Evolutionary conservation across 495 filamentous ascomycete genomes (phyloP), one percentile per base, ranked within the genome.

Genomic region (Podospora fimiseda): DNA sequence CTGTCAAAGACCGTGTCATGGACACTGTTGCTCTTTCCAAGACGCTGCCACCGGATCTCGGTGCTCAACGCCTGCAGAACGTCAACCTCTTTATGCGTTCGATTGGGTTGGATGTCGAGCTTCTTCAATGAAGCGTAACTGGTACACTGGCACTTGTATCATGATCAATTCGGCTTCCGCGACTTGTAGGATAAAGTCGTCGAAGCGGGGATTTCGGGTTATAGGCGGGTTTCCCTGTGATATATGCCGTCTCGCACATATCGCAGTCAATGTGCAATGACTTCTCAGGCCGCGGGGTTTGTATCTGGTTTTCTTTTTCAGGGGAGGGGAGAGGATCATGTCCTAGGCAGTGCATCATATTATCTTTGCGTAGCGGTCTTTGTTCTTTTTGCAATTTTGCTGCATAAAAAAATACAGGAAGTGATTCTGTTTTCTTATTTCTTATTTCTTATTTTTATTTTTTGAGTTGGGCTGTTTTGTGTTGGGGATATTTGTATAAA

Each of bases 61-160:
- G 85, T 15, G 82, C 79, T 59, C 80, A 85, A 64, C 84, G 90
- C 50, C 75, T 94, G 43, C 84, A 84, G 52, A 92, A 96, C 64
- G 94, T 98, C 58, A 97, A 98, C 69, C 73, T 98, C 23, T 98
- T 98, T 67, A 96, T 98, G 92, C 82, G 89, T 56, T 93, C 92
- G 48, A 97, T 98, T 67, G 94, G 93, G 3, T 77, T 98, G 60
- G 94, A 97, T 74, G 93, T 98, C 30, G 93, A 96, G 60, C 74
- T 96, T 53, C 83, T 98, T 57, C 85, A 87, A 64, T 95, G 62
- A 81, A 52, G 50, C 23, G 20, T 8, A 42, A n/a, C 39, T 8
- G 14, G 39, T 37, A 8, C n/a, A 8, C n/a, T 37, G 8, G 33
- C 8, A 8, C 33, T 8, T 37, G 8, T 8, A 8, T 37, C n/a